Base-by-base conservation (phyloP, 2,329 filamentous ascomycete genomes). In the Aspergillus phoenicis region DNA sequence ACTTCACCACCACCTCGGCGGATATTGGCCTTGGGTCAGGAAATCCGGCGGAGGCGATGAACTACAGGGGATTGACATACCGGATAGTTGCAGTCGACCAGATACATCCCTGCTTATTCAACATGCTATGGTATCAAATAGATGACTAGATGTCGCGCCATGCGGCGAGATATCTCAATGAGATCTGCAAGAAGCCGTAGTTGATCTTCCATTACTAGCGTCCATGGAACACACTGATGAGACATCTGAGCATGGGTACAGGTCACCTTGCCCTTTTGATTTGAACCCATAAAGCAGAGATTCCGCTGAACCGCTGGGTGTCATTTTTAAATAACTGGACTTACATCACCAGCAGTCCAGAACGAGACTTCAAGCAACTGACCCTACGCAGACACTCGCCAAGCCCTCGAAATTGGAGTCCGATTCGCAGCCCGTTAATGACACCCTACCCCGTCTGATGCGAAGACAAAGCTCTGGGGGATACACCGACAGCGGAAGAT, bases 401-500 rank as follows among this genome's bases (percentile, higher is more conserved):
- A 81, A 63, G 78, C 83, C 2, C 85, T 85, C 70, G 79, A 78
- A 3, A 84, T 83, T 0, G 85, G 85, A 7, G 78, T 83, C 13
- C 80, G 80, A 17, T 76, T 87, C 8, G 78, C 81, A 13, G 84
- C 83, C 2, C 79, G 83, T 6, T 87, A 87, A 70, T 69, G 72
- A 4, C 72, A 82, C 63, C 77, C 87, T 5, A 65, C 84, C 5
- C 60, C 75, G 8, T 65, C 64, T 2, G 59, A 66, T 13, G 71
- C 68, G 2, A 70, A 70, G n/a, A 78, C 74, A 1, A 73, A 70
- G 11, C 77, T 85, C 65, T 87, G 84, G 85, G 83, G 0, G 76
- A 87, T 63, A 86, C 85, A 0, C 75, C 87, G 20, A 87, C 84
- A 0, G 84, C 85, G 0, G 84, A 84, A 8, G 75, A 80, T 63